Evolutionary conservation across 139 green algal genomes (phyloP).

Genomic region (Haematococcus lacustris): DNA sequence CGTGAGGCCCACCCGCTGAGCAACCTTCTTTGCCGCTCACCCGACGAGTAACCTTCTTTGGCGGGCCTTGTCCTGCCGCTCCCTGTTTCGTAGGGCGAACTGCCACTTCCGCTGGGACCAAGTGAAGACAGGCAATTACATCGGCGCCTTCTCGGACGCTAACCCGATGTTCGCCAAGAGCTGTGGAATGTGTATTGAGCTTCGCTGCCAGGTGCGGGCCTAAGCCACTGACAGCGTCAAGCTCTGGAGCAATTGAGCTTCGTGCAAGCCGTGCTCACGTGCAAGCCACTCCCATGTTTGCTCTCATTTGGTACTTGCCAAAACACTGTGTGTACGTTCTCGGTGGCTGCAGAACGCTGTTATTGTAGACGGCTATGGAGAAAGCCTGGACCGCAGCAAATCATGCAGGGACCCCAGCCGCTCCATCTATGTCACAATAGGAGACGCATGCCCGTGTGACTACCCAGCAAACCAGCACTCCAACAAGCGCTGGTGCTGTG

Average conservation of each 20-base stretch:
- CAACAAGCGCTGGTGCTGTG: constrained; percentile 29
- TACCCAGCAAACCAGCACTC: constrained; percentile 10
- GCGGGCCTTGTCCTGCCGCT: neutral
- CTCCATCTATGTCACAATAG: constrained; percentile 18
- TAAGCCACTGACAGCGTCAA: neutral
- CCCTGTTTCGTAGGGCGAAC: constrained; percentile 6
- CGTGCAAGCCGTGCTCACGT: neutral
- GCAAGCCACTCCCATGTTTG: neutral
- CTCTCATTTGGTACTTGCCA: neutral
- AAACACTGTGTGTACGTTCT: neutral
- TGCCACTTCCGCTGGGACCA: constrained; percentile 6
- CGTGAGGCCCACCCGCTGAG: neutral
- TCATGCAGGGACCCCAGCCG: constrained; percentile 11
- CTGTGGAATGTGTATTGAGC: constrained; percentile 4
- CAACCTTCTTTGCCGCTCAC: neutral
- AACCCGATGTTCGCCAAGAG: neutral
- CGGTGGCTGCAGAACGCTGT: neutral
- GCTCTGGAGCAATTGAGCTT: neutral
- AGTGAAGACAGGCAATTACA: neutral
- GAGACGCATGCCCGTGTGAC: constrained; percentile 21
- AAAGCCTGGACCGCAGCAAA: constrained; percentile 1
- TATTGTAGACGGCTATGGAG: constrained; percentile 16
- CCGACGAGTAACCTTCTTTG: neutral
- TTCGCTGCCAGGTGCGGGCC: neutral
- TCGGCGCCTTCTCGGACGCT: neutral